Percentiles rank a stretch among this genome's conserved stretches.
phyloP scores from a whole-genome alignment of 257 asterid genomes.

The Gentiana straminea region DNA sequence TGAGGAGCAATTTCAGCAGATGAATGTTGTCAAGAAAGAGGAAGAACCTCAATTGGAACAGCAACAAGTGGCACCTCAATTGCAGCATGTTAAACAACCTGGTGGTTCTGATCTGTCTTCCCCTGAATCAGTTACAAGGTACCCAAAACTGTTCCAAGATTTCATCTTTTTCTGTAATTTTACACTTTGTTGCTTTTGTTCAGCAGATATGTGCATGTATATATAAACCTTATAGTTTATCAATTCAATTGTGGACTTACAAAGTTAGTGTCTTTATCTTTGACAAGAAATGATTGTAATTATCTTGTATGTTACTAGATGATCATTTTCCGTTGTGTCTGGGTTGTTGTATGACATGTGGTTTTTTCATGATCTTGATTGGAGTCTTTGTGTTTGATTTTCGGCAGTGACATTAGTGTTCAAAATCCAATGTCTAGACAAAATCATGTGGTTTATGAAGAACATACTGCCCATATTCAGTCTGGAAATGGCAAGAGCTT shows the following conservation, averaged over 20 bases:
- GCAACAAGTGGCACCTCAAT: constrained; percentile 37
- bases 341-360: neutral
- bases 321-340: neutral
- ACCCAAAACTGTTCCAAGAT: constrained; percentile 2
- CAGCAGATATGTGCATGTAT: too few relatives aligned
- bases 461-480: constrained; percentile 41
- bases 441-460: constrained; percentile 54
- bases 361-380: constrained; percentile 2
- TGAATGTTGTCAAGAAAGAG: constrained; percentile 30
- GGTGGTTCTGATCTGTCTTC: constrained; percentile 54
- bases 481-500: constrained; percentile 33
- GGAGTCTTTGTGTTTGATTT: constrained; percentile 3
- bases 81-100: constrained; percentile 40
- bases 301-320: too few relatives aligned
- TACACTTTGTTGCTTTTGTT: neutral
- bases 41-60: constrained; percentile 37
- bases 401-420: constrained; percentile 59
- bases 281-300: too few relatives aligned
- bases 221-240: too few relatives aligned
- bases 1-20: constrained; percentile 73
- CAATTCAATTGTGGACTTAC: too few relatives aligned
- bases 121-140: constrained; percentile 93
- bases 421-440: constrained; percentile 59
- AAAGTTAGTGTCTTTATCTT: too few relatives aligned
- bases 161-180: neutral